phyloP scores from a whole-genome alignment of 202 grass and related monocot species.

The Digitaria exilis region DNA sequence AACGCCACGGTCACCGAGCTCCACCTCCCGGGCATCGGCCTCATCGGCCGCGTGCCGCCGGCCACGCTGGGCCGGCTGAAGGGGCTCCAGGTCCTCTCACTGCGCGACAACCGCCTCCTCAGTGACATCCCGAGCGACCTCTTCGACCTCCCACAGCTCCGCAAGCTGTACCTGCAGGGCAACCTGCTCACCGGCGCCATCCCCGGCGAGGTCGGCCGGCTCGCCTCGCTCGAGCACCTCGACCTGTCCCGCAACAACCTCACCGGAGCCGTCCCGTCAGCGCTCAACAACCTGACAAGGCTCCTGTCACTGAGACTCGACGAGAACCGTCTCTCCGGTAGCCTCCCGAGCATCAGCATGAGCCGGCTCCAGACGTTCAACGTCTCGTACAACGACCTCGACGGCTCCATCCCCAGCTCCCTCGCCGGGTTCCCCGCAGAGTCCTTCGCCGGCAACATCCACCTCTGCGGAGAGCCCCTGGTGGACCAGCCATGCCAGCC shows the following conservation, averaged over 20 bases:
- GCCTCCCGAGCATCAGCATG: conserved; percentile 55
- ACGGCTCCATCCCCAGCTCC: conserved; percentile 62
- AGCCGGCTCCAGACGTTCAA: conserved; percentile 47
- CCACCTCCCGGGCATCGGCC: conserved; percentile 72
- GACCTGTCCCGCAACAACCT: conserved; percentile 62
- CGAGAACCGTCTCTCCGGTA: conserved; percentile 59
- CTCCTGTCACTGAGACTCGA: conserved; percentile 55
- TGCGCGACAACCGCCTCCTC: conserved; percentile 74
- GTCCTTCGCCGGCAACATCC: conserved; percentile 59
- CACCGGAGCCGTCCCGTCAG: conserved; percentile 46
- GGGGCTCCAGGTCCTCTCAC: conserved; percentile 60
- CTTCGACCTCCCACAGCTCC: conserved; percentile 45
- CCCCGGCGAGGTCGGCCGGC: conserved; percentile 28
- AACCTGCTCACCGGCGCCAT: conserved; percentile 61
- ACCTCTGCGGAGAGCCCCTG: conserved; percentile 65
- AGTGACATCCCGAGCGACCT: conserved; percentile 69
- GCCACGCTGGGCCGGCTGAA: conserved; percentile 49
- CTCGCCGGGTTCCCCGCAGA: conserved; percentile 46
- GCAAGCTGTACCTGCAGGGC: conserved; percentile 59
- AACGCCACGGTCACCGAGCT: conserved; percentile 57
- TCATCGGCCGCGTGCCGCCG: conserved; percentile 52
- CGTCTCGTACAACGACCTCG: conserved; percentile 68
- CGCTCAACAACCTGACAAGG: conserved; percentile 28
- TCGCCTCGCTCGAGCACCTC: conserved; percentile 58
- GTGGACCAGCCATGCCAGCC: conserved; percentile 46